Conservation (phyloP, 1,139 yeast species). For the Saccharomyces pastorianus region DNA sequence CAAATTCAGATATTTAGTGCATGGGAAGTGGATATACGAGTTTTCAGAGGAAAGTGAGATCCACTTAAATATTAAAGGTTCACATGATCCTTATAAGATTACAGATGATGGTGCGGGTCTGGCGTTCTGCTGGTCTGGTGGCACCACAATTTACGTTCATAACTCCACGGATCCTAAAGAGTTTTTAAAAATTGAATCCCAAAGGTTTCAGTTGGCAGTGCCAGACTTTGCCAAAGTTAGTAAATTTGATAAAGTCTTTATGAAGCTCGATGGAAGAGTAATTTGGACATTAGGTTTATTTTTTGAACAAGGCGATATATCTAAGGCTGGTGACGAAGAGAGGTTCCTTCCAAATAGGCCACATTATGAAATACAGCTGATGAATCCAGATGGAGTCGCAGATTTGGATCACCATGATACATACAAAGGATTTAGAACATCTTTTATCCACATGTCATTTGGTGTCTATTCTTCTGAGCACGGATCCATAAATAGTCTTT, state of each 20-base stretch:
- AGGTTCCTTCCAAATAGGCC: constrained; percentile 41
- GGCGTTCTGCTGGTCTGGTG: constrained; percentile 68
- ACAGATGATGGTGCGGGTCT: constrained; percentile 69
- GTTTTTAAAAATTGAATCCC: constrained; percentile 54
- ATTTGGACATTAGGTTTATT: constrained; percentile 43
- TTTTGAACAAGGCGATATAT: constrained; percentile 37
- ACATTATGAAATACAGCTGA: constrained; percentile 58
- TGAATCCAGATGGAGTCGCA: constrained; percentile 49
- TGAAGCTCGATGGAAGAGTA: constrained; percentile 47
- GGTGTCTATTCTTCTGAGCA: constrained; percentile 45
- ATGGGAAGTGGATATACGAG: constrained; percentile 41
- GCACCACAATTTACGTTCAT: constrained; percentile 53
- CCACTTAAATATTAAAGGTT: constrained; percentile 39
- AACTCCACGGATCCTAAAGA: constrained; percentile 51
- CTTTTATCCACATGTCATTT: constrained; percentile 68
- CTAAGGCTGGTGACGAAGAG: constrained; percentile 25
- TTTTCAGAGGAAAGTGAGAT: constrained; percentile 33
- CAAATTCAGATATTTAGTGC: constrained; percentile 47
- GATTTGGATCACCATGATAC: constrained; percentile 50
- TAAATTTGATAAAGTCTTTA: constrained; percentile 38
- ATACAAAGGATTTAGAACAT: constrained; percentile 63
- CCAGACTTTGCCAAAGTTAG: constrained; percentile 27
- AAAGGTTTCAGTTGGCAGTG: constrained; percentile 58
- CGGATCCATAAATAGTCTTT: constrained; percentile 51
- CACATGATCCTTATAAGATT: constrained; percentile 62